Conservation (phyloP, 345 rosid species). For the Cardamine resedifolia region DNA sequence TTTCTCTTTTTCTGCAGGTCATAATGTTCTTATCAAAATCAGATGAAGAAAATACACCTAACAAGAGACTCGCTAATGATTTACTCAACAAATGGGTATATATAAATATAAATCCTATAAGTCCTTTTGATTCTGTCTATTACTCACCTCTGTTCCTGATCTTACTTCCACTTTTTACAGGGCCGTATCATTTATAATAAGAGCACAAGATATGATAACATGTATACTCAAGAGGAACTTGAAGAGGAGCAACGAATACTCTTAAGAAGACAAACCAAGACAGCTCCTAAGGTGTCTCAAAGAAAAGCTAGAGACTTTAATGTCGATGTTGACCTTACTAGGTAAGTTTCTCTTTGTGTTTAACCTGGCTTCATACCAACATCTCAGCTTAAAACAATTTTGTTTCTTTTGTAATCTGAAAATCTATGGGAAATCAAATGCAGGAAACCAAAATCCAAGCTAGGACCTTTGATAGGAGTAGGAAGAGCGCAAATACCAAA, state of each 20-base stretch:
- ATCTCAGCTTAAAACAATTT: background rate
- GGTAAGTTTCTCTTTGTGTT: slow-evolving; percentile 17
- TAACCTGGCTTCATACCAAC: background rate
- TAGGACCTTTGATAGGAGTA: slow-evolving; percentile 40
- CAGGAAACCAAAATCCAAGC: slow-evolving; percentile 47
- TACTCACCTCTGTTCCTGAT: slow-evolving; percentile 7
- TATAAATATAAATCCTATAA: background rate
- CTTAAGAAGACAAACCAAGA: slow-evolving; percentile 47
- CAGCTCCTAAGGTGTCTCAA: slow-evolving; percentile 39
- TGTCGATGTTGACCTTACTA: slow-evolving; percentile 58
- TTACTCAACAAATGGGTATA: slow-evolving; percentile 75
- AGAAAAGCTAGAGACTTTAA: slow-evolving; percentile 62
- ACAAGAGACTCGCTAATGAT: slow-evolving; percentile 78
- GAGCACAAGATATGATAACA: slow-evolving; percentile 82
- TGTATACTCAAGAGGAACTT: slow-evolving; percentile 60
- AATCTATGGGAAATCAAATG: background rate
- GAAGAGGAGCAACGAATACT: slow-evolving; percentile 45
- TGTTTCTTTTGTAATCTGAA: background rate
- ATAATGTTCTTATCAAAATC: slow-evolving; percentile 88
- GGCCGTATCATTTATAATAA: slow-evolving; percentile 77
- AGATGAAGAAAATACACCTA: slow-evolving; percentile 80
- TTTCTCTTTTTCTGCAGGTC: slow-evolving; percentile 41
- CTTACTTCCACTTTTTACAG: background rate
- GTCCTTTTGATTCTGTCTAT: background rate
- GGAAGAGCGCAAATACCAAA: slow-evolving; percentile 67